These are phyloP conservation scores for Epichloe sp. DNA, from an alignment of 2,329 filamentous ascomycete species.

Conservation along the genomic window DNA sequence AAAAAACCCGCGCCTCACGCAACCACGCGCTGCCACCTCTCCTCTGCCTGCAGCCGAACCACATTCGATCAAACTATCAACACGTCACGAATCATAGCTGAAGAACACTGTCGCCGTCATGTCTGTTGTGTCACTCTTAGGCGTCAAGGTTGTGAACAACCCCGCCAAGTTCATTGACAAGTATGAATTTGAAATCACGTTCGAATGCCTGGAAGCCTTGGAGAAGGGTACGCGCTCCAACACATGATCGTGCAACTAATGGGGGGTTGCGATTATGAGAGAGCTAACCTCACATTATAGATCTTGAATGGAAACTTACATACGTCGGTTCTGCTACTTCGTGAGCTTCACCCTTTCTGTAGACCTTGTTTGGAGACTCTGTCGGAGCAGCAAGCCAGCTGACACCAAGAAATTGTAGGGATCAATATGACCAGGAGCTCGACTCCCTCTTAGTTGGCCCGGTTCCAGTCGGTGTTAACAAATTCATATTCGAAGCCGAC, in stretches of 20 bases:
- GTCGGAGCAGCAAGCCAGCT: conserved; percentile 2
- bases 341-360: conserved; percentile 39
- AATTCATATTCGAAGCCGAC: conserved; percentile 95
- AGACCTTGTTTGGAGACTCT: conserved; percentile 5
- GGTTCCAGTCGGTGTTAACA: conserved; percentile 96
- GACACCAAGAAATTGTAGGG: conserved; percentile 36
- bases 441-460: conserved; percentile 93
- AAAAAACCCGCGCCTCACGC: background rate
- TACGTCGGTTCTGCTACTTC: conserved; percentile 97
- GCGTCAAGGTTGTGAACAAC: conserved; percentile 94
- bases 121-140: conserved; percentile 93
- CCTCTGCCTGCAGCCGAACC: background rate
- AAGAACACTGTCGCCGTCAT: conserved; percentile 32
- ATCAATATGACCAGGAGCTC: conserved; percentile 96
- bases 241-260: background rate
- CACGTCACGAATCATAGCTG: background rate
- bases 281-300: conserved; percentile 29
- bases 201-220: conserved; percentile 88
- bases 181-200: conserved; percentile 97
- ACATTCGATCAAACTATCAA: background rate
- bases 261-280: background rate
- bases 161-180: conserved; percentile 84
- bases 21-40: background rate
- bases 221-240: conserved; percentile 58
- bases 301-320: conserved; percentile 98